phyloP scores from a whole-genome alignment of 129 eudicot genomes.

The Saposhnikovia divaricata region DNA sequence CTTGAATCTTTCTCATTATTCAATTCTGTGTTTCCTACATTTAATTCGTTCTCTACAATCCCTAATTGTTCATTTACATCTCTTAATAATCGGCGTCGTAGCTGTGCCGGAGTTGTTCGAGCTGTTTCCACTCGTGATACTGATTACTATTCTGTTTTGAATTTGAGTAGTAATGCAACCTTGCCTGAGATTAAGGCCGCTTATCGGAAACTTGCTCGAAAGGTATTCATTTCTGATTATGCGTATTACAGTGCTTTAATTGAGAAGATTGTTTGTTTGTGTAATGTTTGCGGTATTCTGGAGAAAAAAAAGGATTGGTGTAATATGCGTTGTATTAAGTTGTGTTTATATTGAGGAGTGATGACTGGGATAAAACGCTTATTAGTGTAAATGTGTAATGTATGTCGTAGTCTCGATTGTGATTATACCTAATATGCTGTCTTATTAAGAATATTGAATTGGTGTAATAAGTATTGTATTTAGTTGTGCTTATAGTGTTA shows the following conservation, averaged over 20 bases:
- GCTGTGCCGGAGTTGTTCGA: conserved; percentile 18
- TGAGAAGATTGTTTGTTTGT: neutral
- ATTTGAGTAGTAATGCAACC: conserved; percentile 54
- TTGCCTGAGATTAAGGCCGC: conserved; percentile 64
- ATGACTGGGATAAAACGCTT: too few species aligned
- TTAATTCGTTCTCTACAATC: neutral
- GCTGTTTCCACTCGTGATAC: conserved; percentile 28
- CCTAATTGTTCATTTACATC: neutral
- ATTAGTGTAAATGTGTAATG: too few species aligned
- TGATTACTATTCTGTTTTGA: conserved; percentile 64
- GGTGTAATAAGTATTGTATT: neutral
- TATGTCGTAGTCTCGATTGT: too few species aligned
- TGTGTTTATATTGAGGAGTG: neutral
- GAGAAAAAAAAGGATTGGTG: too few species aligned
- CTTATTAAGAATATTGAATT: neutral
- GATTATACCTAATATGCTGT: neutral
- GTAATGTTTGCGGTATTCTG: neutral
- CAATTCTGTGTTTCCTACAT: conserved; percentile 10
- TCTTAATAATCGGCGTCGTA: conserved; percentile 18
- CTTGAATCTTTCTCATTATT: neutral
- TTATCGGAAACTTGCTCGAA: conserved; percentile 87
- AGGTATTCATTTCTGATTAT: conserved; percentile 29
- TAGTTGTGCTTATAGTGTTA: too few species aligned
- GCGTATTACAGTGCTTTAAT: neutral
- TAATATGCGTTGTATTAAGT: too few species aligned